These are phyloP conservation scores for Salix suchowensis DNA, from an alignment of 345 rosid species.

Conservation along the genomic window DNA sequence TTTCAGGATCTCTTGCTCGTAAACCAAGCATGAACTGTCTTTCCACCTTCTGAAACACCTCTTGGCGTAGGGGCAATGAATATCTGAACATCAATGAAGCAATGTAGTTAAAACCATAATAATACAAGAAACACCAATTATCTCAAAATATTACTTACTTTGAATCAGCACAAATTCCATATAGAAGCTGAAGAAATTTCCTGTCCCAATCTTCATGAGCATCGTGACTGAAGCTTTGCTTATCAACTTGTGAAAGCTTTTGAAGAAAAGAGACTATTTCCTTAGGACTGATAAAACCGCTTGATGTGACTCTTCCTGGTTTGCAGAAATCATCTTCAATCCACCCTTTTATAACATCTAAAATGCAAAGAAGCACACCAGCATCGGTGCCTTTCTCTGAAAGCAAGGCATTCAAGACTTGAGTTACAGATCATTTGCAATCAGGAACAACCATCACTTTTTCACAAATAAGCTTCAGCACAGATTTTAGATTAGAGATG, in stretches of 20 bases:
- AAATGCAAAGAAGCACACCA: constrained; percentile 84
- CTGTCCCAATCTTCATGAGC: constrained; percentile 84
- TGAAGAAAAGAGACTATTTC: constrained; percentile 78
- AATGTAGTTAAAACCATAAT: constrained; percentile 12
- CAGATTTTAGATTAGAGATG: constrained; percentile 71
- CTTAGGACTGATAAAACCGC: constrained; percentile 61
- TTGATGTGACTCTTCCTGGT: constrained; percentile 50
- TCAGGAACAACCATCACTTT: constrained; percentile 82
- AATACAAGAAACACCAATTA: constrained; percentile 12
- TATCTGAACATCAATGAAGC: constrained; percentile 48
- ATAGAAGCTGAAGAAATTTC: constrained; percentile 88
- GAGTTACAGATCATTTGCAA: constrained; percentile 77
- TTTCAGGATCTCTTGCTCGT: constrained; percentile 88
- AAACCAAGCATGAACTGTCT: constrained; percentile 96
- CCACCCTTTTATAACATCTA: constrained; percentile 89
- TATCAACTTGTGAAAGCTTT: constrained; percentile 88
- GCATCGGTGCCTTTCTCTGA: constrained; percentile 92
- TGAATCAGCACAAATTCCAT: constrained; percentile 85
- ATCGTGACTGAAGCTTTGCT: constrained; percentile 62
- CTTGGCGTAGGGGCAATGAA: constrained; percentile 64
- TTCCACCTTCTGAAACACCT: constrained; percentile 93
- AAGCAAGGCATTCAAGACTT: constrained; percentile 69
- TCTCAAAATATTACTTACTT: constrained; percentile 43
- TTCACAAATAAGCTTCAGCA: constrained; percentile 75
- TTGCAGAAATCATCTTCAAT: constrained; percentile 72